Conservation (phyloP, 140 eudicot genomes). For the Oenanthe javanica region DNA sequence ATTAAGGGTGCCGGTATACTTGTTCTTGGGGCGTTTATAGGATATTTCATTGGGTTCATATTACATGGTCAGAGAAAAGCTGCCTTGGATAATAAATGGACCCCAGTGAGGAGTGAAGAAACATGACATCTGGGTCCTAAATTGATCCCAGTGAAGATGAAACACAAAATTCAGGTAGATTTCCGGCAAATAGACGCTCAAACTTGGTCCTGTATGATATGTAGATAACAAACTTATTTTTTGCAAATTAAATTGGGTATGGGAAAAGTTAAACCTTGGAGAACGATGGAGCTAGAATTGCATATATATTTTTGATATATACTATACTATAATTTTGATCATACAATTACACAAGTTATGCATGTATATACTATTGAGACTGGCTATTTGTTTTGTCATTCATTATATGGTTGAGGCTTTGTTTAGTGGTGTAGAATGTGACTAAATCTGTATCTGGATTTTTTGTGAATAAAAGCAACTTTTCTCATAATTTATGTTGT, state of each 20-base stretch:
- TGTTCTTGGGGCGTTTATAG: slow-evolving; percentile 49
- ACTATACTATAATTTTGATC: neutral
- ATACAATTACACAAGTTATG: neutral
- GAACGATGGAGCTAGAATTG: neutral
- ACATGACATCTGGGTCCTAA: slow-evolving; percentile 11
- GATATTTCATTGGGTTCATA: slow-evolving; percentile 62
- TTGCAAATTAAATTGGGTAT: neutral
- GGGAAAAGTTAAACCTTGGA: neutral
- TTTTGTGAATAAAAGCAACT: neutral
- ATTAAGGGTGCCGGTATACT: slow-evolving; percentile 43
- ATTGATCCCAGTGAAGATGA: slow-evolving; percentile 26
- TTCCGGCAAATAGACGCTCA: neutral
- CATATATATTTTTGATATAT: neutral
- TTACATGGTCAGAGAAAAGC: slow-evolving; percentile 48
- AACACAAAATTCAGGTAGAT: slow-evolving; percentile 14
- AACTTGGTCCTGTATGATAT: neutral
- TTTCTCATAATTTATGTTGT: neutral
- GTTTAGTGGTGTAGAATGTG: neutral
- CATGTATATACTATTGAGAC: neutral
- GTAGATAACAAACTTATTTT: neutral
- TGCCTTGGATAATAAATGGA: slow-evolving; percentile 47
- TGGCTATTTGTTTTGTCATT: neutral
- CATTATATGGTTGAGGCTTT: neutral
- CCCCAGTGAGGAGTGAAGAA: slow-evolving; percentile 67
- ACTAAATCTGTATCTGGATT: neutral